phyloP scores from a whole-genome alignment of 2,329 filamentous ascomycete genomes.

The Phaeosphaeriaceae sp. region DNA sequence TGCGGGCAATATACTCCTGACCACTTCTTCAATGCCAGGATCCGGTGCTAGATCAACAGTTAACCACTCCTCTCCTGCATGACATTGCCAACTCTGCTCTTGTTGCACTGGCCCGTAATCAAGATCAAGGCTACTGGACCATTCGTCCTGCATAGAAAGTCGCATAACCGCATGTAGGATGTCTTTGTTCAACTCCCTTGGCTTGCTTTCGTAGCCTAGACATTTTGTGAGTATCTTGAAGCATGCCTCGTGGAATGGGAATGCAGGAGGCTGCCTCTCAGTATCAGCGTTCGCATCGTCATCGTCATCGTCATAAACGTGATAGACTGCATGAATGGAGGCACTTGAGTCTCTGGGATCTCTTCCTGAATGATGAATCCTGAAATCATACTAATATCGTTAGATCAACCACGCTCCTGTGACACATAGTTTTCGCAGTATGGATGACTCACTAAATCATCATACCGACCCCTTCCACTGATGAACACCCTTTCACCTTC shows the following conservation, averaged over 20 bases:
- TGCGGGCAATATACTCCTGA: conserved; percentile 13
- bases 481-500: conserved; percentile 19
- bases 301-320: conserved; percentile 1
- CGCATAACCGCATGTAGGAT: conserved; percentile 13
- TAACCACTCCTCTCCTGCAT: conserved; percentile 27
- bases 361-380: neutral
- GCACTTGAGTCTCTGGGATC: conserved; percentile 17
- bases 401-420: neutral
- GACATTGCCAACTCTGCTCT: conserved; percentile 18
- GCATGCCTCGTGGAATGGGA: conserved; percentile 29
- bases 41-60: conserved; percentile 10
- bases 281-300: neutral
- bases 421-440: neutral
- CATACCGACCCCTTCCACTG: conserved; percentile 16
- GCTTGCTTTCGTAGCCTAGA: conserved; percentile 9
- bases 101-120: conserved; percentile 17
- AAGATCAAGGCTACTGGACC: conserved; percentile 5
- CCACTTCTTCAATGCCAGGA: conserved; percentile 3
- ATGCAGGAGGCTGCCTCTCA: conserved; percentile 2
- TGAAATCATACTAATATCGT: conserved; percentile 1
- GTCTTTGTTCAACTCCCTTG: conserved; percentile 16
- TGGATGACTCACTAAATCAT: conserved; percentile 9
- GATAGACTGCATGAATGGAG: conserved; percentile 8
- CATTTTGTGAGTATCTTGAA: conserved; percentile 19
- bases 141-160: conserved; percentile 4